Evolutionary conservation across 805 yeast genomes (phyloP).

Genomic region (Sugiyamaella smithiae): DNA sequence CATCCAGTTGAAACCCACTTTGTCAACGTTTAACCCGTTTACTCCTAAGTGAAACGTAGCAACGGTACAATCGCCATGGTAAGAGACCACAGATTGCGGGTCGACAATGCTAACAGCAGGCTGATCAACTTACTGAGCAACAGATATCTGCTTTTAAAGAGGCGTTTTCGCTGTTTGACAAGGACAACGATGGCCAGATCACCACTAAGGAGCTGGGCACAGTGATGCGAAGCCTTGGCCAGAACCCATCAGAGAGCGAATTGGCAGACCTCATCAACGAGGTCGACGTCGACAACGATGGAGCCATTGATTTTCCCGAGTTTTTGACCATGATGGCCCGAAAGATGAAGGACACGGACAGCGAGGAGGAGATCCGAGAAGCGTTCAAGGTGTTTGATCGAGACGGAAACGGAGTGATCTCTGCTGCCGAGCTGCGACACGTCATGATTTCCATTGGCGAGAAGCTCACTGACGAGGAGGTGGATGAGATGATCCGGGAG

Average conservation of each 20-base stretch:
- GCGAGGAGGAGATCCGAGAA: conserved; percentile 95
- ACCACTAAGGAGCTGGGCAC: conserved; percentile 95
- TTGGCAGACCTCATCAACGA: conserved; percentile 96
- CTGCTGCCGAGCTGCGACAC: conserved; percentile 94
- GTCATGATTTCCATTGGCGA: conserved; percentile 98
- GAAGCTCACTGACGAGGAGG: conserved; percentile 93
- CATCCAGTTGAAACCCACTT: neutral
- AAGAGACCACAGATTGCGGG: neutral
- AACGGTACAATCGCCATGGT: conserved; percentile 1
- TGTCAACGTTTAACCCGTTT: neutral
- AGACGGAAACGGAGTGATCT: conserved; percentile 93
- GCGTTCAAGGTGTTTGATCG: conserved; percentile 96
- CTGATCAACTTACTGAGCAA: conserved; percentile 88
- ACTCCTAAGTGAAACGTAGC: neutral
- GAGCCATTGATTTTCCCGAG: conserved; percentile 78
- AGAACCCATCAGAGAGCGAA: conserved; percentile 94
- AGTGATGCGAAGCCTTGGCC: conserved; percentile 98
- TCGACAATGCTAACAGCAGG: conserved; percentile 37
- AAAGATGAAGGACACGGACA: conserved; percentile 94
- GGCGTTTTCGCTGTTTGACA: conserved; percentile 95
- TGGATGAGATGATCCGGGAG: conserved; percentile 94
- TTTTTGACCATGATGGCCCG: conserved; percentile 84
- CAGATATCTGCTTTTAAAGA: conserved; percentile 97
- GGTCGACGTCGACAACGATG: conserved; percentile 94
- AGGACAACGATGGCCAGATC: conserved; percentile 91